Conservation (phyloP, 768 basidiomycete genomes). For the Paxillus involutus region DNA sequence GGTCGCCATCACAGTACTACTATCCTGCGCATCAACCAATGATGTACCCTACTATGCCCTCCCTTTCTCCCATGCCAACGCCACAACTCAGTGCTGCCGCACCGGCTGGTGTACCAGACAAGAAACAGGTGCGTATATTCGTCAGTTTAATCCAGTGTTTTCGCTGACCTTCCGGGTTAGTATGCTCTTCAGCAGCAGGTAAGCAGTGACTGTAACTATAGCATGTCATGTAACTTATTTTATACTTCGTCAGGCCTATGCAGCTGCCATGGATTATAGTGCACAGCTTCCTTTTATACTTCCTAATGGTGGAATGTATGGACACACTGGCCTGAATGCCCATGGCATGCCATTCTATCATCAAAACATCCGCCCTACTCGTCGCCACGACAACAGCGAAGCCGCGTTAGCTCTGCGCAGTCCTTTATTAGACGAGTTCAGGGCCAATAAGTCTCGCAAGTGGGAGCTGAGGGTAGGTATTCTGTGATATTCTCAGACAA, state of each 20-base stretch:
- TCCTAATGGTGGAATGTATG: constrained; percentile 45
- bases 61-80: constrained; percentile 55
- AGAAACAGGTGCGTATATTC: constrained; percentile 54
- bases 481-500: not conserved
- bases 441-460: constrained; percentile 70
- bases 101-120: constrained; percentile 45
- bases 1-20: constrained; percentile 59
- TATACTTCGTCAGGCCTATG: constrained; percentile 36
- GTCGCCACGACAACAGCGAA: constrained; percentile 44
- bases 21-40: constrained; percentile 58
- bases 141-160: constrained; percentile 1
- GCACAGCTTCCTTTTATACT: constrained; percentile 46
- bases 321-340: constrained; percentile 34
- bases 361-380: constrained; percentile 42
- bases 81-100: constrained; percentile 43
- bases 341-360: constrained; percentile 36
- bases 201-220: constrained; percentile 11
- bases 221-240: not conserved
- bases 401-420: constrained; percentile 52
- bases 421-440: constrained; percentile 80
- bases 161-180: constrained; percentile 25
- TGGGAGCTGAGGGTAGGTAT: constrained; percentile 77
- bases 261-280: constrained; percentile 47
- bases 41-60: constrained; percentile 53
- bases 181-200: constrained; percentile 50